Conservation (phyloP, 352 stramenopile species). For the Saprolegnia parasitica region DNA sequence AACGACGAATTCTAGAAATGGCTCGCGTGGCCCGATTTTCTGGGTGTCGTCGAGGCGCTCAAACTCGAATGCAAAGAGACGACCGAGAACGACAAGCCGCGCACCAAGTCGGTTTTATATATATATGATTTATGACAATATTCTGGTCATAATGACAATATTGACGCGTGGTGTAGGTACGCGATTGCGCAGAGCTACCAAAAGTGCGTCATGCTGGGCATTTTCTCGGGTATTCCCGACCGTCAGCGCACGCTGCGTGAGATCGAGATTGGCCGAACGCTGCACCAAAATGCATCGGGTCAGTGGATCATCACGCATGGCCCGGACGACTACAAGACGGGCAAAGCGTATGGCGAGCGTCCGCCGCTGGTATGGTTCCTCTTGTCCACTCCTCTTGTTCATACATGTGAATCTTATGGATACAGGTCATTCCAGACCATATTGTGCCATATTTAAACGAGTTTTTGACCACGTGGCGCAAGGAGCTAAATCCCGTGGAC, state of each 20-base stretch:
- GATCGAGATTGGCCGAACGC: slow-evolving; percentile 49
- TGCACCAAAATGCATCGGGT: slow-evolving; percentile 37
- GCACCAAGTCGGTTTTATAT: slow-evolving; percentile 15
- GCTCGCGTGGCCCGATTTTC: slow-evolving; percentile 56
- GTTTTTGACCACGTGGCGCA: slow-evolving; percentile 38
- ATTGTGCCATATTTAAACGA: slow-evolving; percentile 29
- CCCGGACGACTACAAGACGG: slow-evolving; percentile 56
- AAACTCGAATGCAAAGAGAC: slow-evolving; percentile 38
- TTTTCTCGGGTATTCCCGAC: slow-evolving; percentile 62
- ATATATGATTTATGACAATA: neutral
- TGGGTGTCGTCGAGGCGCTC: slow-evolving; percentile 41
- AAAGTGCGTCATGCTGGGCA: slow-evolving; percentile 55
- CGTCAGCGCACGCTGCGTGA: slow-evolving; percentile 59
- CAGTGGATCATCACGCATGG: slow-evolving; percentile 53
- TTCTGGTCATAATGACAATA: neutral
- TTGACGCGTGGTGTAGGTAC: slow-evolving; percentile 27
- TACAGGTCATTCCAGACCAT: slow-evolving; percentile 27
- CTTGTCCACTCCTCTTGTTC: neutral
- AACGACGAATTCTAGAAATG: slow-evolving; percentile 37
- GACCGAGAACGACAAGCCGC: slow-evolving; percentile 24
- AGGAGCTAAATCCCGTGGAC: slow-evolving; percentile 24
- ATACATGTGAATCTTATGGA: neutral
- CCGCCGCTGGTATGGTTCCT: slow-evolving; percentile 33
- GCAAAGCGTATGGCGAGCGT: slow-evolving; percentile 47
- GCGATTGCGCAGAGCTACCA: slow-evolving; percentile 47